Conservation (phyloP, 805 yeast genomes). For the Torulaspora franciscae region DNA sequence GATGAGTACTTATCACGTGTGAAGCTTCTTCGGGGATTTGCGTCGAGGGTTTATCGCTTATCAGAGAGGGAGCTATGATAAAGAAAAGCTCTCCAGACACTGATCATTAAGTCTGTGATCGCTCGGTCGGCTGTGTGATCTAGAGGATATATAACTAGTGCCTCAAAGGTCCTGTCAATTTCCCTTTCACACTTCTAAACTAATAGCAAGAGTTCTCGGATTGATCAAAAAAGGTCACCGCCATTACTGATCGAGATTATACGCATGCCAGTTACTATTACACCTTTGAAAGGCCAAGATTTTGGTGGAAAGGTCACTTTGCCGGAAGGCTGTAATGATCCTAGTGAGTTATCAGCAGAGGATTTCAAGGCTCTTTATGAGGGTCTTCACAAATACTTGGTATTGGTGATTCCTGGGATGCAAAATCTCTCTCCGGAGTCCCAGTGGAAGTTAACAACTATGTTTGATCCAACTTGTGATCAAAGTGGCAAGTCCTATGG, state of each 20-base stretch:
- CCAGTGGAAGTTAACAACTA: conserved; percentile 69
- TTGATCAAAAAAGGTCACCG: neutral
- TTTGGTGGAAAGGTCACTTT: conserved; percentile 66
- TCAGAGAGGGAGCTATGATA: neutral
- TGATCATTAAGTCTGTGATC: neutral
- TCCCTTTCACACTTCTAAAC: neutral
- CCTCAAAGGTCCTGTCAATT: neutral
- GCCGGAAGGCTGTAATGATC: conserved; percentile 71
- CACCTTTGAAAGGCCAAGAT: conserved; percentile 34
- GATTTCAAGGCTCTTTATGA: conserved; percentile 59
- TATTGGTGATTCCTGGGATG: conserved; percentile 69
- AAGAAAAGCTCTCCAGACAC: neutral
- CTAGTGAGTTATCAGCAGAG: conserved; percentile 56
- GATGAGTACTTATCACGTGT: neutral
- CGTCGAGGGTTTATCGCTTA: conserved; percentile 4
- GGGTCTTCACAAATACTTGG: conserved; percentile 65
- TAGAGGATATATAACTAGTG: neutral
- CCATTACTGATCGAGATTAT: neutral
- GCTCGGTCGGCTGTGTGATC: too few species aligned
- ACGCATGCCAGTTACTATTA: conserved; percentile 19
- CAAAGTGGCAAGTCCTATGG: conserved; percentile 61
- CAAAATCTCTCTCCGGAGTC: conserved; percentile 64
- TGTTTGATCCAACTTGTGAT: conserved; percentile 68
- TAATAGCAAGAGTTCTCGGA: neutral
- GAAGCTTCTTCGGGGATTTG: conserved; percentile 1